Conservation (phyloP, 1,139 yeast species). For the Nadsonia commutata region DNA sequence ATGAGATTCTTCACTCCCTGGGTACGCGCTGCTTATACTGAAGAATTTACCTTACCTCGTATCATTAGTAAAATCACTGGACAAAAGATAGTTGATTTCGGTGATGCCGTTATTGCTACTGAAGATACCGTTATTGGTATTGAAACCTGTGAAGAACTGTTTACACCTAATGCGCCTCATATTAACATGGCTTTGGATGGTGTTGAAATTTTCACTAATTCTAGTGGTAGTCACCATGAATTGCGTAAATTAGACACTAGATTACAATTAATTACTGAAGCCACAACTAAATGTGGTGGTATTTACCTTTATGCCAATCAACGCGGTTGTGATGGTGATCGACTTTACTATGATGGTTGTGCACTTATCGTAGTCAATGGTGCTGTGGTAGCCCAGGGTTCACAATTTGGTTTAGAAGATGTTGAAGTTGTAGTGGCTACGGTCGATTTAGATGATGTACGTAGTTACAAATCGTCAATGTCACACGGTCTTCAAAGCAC, state of each 20-base stretch:
- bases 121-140: conserved; percentile 81
- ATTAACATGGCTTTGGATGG: conserved; percentile 87
- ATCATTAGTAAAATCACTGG: conserved; percentile 44
- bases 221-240: conserved; percentile 95
- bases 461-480: conserved; percentile 53
- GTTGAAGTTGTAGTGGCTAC: conserved; percentile 93
- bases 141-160: conserved; percentile 94
- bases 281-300: conserved; percentile 94
- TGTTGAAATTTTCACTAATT: conserved; percentile 87
- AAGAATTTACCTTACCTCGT: conserved; percentile 58
- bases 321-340: conserved; percentile 96
- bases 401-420: conserved; percentile 76
- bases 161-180: conserved; percentile 94
- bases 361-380: conserved; percentile 92
- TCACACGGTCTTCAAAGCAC: conserved; percentile 64
- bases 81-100: conserved; percentile 56
- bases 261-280: conserved; percentile 72
- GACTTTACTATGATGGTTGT: conserved; percentile 93
- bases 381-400: conserved; percentile 77
- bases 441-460: conserved; percentile 80
- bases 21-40: conserved; percentile 64
- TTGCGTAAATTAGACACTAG: conserved; percentile 77
- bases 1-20: conserved; percentile 96
- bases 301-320: conserved; percentile 87
- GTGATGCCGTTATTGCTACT: conserved; percentile 79